These are phyloP conservation scores for Cladophialophora bantiana DNA, from an alignment of 2,329 filamentous ascomycete genomes.

Conservation along the genomic window DNA sequence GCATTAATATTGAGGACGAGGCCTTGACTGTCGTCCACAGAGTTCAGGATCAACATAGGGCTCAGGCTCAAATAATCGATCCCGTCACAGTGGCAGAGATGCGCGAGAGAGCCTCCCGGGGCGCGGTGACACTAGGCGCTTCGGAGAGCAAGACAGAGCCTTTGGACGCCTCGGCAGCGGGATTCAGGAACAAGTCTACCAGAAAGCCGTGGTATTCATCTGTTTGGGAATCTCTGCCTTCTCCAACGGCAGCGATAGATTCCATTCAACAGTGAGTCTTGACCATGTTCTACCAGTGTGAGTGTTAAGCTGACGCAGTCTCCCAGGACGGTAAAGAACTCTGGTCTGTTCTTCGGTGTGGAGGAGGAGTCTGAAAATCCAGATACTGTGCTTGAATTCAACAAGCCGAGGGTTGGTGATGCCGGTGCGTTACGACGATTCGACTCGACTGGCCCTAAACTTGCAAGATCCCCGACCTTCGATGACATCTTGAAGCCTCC, in stretches of 20 bases:
- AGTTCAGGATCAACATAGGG: neutral
- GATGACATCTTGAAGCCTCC: slow-evolving; percentile 10
- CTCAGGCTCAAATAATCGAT: too few relatives aligned
- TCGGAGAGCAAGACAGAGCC: neutral
- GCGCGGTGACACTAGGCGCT: neutral
- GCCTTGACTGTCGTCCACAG: neutral
- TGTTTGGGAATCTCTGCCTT: slow-evolving; percentile 17
- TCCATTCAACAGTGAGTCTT: slow-evolving; percentile 21
- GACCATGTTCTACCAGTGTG: neutral
- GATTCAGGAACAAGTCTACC: neutral
- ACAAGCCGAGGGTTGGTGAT: neutral
- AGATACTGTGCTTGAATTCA: slow-evolving; percentile 11
- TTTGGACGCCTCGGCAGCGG: neutral
- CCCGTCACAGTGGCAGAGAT: neutral
- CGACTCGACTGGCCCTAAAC: neutral
- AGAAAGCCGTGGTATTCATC: slow-evolving; percentile 22
- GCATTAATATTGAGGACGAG: neutral
- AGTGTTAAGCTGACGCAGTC: neutral
- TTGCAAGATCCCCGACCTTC: slow-evolving; percentile 5
- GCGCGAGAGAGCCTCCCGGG: neutral
- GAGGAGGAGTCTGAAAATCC: slow-evolving; percentile 17
- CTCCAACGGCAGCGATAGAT: slow-evolving; percentile 16
- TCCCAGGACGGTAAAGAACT: slow-evolving; percentile 19
- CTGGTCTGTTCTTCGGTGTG: slow-evolving; percentile 20
- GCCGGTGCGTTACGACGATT: neutral